Base-by-base conservation (phyloP, 2,329 filamentous ascomycete genomes). In the Celoporthe dispersa region DNA sequence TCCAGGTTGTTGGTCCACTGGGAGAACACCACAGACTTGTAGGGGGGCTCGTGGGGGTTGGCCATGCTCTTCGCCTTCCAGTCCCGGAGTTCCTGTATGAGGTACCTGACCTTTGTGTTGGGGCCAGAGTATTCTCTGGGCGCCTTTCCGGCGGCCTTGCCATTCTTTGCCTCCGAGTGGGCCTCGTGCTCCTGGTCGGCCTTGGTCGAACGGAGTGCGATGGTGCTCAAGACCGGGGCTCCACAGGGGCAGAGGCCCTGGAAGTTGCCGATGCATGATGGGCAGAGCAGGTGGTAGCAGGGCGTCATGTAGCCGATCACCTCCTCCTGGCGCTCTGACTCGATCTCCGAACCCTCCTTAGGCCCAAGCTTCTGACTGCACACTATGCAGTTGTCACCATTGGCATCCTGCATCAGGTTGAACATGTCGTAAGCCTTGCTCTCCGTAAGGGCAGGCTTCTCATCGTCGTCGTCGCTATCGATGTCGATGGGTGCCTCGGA, bases 1-100 rank as follows among this genome's bases (percentile, higher is more conserved):
- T 98, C 94, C 22, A 99, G 88, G 78, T 98, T 94, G 0, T 92
- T 91, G 0, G 96, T 98, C 94, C 96, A 98, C n/a, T 91, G 91
- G 0, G 94, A 97, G 80, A 98, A 98, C 8, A 99, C 90, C 19
- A 99, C 94, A 35, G 93, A 96, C 79, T 97, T 98, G 81, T 93
- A 92, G 0, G 94, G 94, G 0, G 89, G 87, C 76, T 94, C 88
- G 14, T 87, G 81, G 0, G 89, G 88, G 12, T 88, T 83, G 0
- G 81, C 82, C 51, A 86, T 85, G 71, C 89, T 93, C 77, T 91
- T 88, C 0, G 84, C 83, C 69, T 89, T 88, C 66, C 89, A 88
- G 65, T 85, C 83, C 1, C 92, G 80, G 9, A 99, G 86, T 72
- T 93, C 90, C n/a, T 90, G 84, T 0, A 99, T 77, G 2, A 99